Evolutionary conservation across 441 rosid genomes (phyloP), one percentile per base, ranked within the genome.

Genomic region (Syzygium malaccense): DNA sequence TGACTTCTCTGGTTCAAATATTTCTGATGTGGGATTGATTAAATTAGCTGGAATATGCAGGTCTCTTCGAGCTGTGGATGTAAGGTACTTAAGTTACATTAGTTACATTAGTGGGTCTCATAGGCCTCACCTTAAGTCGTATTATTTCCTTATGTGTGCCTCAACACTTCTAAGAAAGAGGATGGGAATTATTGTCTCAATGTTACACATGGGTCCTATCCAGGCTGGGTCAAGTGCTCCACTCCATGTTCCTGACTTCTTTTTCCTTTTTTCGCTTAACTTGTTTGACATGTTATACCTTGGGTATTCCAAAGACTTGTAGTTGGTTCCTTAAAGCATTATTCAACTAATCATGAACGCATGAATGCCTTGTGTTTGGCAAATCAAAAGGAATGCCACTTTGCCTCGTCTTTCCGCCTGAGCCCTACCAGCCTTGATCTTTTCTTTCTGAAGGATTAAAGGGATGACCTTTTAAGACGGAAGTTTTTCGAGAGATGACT

Each of bases 1-100:
- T 91, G 99, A 96, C 88, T 83, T 98, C 91, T 94, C 98, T 56
- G 95, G 97, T 79, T 96, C 99, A 37, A 93, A 95, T 86, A 93
- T 98, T 85, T 88, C 98, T 11, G 94, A 96, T 92, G 89, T 93
- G 85, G 98, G 98, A 83, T 88, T 98, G 86, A 92, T 89, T 23
- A 91, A 92, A 91, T 93, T 96, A 75, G 94, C 98, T 4, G 91
- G 91, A 90, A 90, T 86, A 14, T 96, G 99, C 94, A 93, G 89
- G 87, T 94, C 91, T 90, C 94, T 98, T 87, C 92, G 94, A 87
- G 97, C 99, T 87, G 93, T 95, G 83, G 99, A 98, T 92, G 94
- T 95, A 91, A 98, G 99, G 99, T 96, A 92, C 10, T 64, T 4
- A 56, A 71, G n/a, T 78, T 60, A 84, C 33, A 51, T 84, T 3